A percentile compares a stretch with the other conserved stretches of the same genome.
phyloP scores from a whole-genome alignment of 768 basidiomycete genomes.

The Phlebiopsis flavidoalba region DNA sequence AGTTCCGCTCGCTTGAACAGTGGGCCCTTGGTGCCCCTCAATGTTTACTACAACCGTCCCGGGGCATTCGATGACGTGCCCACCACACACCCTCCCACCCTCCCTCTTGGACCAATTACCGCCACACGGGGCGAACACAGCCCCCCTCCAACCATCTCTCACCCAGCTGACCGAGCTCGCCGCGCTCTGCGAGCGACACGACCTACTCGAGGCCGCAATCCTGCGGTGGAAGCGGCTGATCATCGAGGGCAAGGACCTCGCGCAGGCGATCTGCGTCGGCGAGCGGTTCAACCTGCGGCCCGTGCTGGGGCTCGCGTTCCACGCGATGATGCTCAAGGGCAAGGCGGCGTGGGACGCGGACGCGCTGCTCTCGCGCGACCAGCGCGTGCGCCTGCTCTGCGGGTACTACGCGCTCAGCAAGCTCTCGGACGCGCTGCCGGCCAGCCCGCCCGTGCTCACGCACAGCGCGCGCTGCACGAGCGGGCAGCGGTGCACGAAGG shows the following conservation, averaged over 20 bases:
- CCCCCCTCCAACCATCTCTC: constrained; percentile 30
- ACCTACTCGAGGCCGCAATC: constrained; percentile 38
- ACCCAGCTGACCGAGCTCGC: constrained; percentile 48
- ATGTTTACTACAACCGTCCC: constrained; percentile 30
- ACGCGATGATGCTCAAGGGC: constrained; percentile 47
- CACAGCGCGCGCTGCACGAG: constrained; percentile 39
- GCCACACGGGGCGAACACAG: not conserved
- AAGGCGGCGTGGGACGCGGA: constrained; percentile 45
- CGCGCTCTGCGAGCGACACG: constrained; percentile 41
- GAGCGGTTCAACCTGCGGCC: constrained; percentile 42
- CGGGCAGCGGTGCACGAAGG: constrained; percentile 38
- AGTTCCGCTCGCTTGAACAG: constrained; percentile 37
- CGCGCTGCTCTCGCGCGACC: constrained; percentile 38
- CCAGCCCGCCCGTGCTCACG: constrained; percentile 35
- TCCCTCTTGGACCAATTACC: not conserved
- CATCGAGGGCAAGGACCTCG: constrained; percentile 38
- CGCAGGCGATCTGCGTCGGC: constrained; percentile 39
- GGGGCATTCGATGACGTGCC: constrained; percentile 24
- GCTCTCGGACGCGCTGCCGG: constrained; percentile 39
- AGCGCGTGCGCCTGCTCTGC: constrained; percentile 46
- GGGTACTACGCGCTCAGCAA: constrained; percentile 46
- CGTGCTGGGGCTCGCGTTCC: constrained; percentile 46
- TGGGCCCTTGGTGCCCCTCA: constrained; percentile 42
- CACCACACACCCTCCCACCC: constrained; percentile 6
- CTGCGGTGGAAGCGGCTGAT: constrained; percentile 45